Evolutionary conservation across 2,329 filamentous ascomycete species (phyloP), one percentile per base, ranked within the genome.

Genomic region (Ascochyta fabae): DNA sequence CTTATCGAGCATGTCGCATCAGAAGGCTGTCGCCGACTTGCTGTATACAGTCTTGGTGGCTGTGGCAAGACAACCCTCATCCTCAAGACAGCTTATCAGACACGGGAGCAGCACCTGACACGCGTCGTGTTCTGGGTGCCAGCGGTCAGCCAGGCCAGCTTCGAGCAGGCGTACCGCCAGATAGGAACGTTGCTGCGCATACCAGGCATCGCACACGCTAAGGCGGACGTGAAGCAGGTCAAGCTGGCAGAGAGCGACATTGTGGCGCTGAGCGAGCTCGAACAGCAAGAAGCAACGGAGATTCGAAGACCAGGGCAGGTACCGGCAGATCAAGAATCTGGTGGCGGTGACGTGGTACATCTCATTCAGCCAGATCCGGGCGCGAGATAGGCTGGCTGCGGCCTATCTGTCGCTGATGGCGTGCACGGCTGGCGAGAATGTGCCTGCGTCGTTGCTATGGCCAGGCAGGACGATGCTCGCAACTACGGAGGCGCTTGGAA

Each of bases 291-390:
- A 16, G 23, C 33, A 29, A 29, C 16, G 13, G 3, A 76, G 67
- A 19, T 76, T 76, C 43, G 58, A 66, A 26, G 74, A 77, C 56
- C 19, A 58, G n/a, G 54, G 59, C 15, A 65, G 72, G 36, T 72
- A 75, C 44, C 48, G 44, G 3, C 59, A 67, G 6, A 62, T 60
- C 5, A 56, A 68, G 44, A 77, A 74, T 45, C 56, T 74, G 7
- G 62, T 78, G 12, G 66, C 66, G 3, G 70, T 56, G 3, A 77
- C 73, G n/a, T 78, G 68, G 74, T 58, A 69, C 4, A 69, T 77
- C 22, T 75, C 72, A 7, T 77, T 78, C 45, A 50, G 71, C 3
- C 64, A 74, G 33, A 76, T 77, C 19, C 61, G 58, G 27, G 33
- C 50, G 22, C 23, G 56, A 2, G 48, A 77, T 53, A 27, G 50